Conservation (phyloP, 2,329 filamentous ascomycete species). For the Cladosporium halotolerans region DNA sequence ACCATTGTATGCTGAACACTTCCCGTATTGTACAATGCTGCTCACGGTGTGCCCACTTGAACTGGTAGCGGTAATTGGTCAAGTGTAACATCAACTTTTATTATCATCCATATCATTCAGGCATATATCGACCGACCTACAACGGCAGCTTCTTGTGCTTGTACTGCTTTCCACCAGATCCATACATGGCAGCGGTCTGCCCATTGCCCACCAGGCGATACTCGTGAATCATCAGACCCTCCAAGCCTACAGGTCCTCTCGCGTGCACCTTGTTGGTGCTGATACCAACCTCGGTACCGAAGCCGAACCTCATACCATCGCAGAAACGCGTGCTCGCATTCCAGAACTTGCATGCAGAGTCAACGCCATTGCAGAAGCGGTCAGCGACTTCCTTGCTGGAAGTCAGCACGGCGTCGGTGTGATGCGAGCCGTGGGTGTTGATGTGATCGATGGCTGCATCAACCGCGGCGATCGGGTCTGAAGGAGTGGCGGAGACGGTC, state of each 20-base stretch:
- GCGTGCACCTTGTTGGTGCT: slow-evolving; percentile 98
- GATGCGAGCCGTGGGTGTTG: slow-evolving; percentile 84
- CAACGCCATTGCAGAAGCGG: slow-evolving; percentile 75
- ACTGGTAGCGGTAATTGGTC: too few species aligned
- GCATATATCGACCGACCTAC: background rate
- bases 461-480: slow-evolving; percentile 34
- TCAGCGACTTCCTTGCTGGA: slow-evolving; percentile 61
- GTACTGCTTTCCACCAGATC: slow-evolving; percentile 48
- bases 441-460: slow-evolving; percentile 78
- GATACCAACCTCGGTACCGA: slow-evolving; percentile 96
- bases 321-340: slow-evolving; percentile 92
- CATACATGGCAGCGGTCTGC: slow-evolving; percentile 74
- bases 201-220: slow-evolving; percentile 82
- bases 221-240: slow-evolving; percentile 95
- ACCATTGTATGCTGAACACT: too few species aligned
- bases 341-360: slow-evolving; percentile 93
- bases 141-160: slow-evolving; percentile 49
- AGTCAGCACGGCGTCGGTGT: slow-evolving; percentile 89
- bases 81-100: too few species aligned
- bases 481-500: slow-evolving; percentile 49
- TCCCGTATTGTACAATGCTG: too few species aligned
- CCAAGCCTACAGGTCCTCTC: slow-evolving; percentile 84
- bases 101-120: background rate
- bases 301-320: slow-evolving; percentile 94
- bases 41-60: too few species aligned